phyloP scores from a whole-genome alignment of 2,329 filamentous ascomycete genomes.

The Corynespora cassiicola region DNA sequence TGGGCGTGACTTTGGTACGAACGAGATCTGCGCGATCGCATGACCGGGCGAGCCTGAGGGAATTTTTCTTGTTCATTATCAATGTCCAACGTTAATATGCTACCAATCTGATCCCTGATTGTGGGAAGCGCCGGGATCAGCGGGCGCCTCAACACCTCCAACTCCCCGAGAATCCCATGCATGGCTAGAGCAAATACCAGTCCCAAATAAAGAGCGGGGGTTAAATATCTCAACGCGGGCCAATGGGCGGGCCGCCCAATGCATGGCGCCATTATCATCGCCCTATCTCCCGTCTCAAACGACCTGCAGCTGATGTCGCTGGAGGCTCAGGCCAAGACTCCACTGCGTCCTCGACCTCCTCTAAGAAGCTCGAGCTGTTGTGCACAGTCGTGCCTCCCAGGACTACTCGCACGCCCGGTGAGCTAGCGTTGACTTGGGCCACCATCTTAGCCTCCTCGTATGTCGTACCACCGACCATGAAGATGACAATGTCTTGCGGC shows the following conservation, averaged over 20 bases:
- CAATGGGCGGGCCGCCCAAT: background rate
- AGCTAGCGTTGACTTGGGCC: constrained; percentile 90
- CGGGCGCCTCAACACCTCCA: constrained; percentile 6
- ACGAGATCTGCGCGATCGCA: too few species aligned
- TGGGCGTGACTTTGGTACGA: too few species aligned
- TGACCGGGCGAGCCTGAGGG: too few species aligned
- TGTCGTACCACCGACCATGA: constrained; percentile 90
- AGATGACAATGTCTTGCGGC: constrained; percentile 94
- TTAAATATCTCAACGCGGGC: background rate
- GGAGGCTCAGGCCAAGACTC: constrained; percentile 77
- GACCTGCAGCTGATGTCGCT: constrained; percentile 61
- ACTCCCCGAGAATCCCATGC: constrained; percentile 7
- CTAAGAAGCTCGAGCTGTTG: constrained; percentile 86
- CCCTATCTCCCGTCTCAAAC: constrained; percentile 67
- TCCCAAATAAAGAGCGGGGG: background rate
- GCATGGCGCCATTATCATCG: constrained; percentile 29
- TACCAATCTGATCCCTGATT: too few species aligned
- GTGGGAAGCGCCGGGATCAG: constrained; percentile 1
- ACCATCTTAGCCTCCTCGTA: constrained; percentile 98
- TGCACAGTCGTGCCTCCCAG: constrained; percentile 87
- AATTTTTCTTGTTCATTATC: too few species aligned
- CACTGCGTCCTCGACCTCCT: constrained; percentile 90
- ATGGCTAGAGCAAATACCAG: constrained; percentile 8
- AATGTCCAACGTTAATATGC: too few species aligned
- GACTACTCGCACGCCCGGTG: constrained; percentile 86